Percentiles rank a stretch among this genome's conserved stretches.
Evolutionary conservation across 805 yeast species (phyloP).

Genomic region (Pichia rugopelliculosa): DNA sequence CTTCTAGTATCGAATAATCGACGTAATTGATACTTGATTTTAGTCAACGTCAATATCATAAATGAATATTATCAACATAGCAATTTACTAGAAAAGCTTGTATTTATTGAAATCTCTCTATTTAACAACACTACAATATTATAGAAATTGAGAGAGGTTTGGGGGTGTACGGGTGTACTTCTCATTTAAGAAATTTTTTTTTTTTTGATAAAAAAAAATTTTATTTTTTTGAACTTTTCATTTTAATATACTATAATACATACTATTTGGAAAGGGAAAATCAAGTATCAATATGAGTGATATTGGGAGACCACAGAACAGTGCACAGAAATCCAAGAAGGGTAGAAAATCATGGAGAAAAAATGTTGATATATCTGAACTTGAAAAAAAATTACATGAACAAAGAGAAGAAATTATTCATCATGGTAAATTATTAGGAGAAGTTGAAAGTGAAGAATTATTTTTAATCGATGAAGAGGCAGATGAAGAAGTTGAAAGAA

Average conservation of each 20-base stretch:
- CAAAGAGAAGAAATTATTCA: conserved; percentile 54
- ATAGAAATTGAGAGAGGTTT: no score
- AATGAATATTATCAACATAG: no score
- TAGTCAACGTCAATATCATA: no score
- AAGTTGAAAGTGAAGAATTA: conserved; percentile 39
- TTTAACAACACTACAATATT: no score
- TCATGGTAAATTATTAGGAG: conserved; percentile 36
- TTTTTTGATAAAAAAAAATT: no score
- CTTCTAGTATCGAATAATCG: neutral
- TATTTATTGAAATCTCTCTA: no score
- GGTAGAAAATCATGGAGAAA: conserved; percentile 92
- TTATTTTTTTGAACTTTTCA: no score
- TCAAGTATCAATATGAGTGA: conserved; percentile 26
- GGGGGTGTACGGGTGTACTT: no score
- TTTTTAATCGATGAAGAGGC: conserved; percentile 65
- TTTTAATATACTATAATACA: no score
- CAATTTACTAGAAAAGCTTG: no score
- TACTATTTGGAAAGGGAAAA: no score
- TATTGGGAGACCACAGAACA: conserved; percentile 43
- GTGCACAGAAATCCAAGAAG: conserved; percentile 76
- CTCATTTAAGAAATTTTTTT: no score
- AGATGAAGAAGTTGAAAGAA: conserved; percentile 36
- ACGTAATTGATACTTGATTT: neutral
- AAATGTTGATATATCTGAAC: conserved; percentile 78
- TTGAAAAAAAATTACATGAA: conserved; percentile 63